Conservation (phyloP, 2,329 filamentous ascomycete species). For the Daldinia eschscholtzii region DNA sequence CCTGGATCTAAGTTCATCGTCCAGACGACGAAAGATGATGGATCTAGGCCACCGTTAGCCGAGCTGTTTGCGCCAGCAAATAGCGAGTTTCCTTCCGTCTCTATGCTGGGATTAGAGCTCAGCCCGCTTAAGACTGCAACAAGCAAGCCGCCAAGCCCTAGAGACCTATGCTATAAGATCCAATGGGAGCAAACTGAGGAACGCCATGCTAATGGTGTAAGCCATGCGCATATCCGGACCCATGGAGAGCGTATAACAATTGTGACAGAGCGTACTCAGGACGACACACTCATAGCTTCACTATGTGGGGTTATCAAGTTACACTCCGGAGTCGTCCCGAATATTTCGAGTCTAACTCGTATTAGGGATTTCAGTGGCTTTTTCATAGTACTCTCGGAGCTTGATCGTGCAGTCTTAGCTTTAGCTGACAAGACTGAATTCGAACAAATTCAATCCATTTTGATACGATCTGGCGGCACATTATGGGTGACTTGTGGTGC, state of each 20-base stretch:
- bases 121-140: constrained; percentile 33
- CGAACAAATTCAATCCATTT: constrained; percentile 36
- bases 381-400: constrained; percentile 42
- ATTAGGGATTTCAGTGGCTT: constrained; percentile 35
- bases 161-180: constrained; percentile 48
- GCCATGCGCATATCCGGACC: constrained; percentile 26
- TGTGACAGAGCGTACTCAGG: constrained; percentile 34
- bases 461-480: constrained; percentile 37
- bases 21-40: constrained; percentile 31
- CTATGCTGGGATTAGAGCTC: constrained; percentile 42
- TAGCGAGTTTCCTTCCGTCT: constrained; percentile 37
- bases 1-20: constrained; percentile 39
- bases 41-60: constrained; percentile 32
- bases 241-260: constrained; percentile 38
- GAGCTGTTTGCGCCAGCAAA: constrained; percentile 40
- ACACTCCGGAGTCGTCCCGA: constrained; percentile 33
- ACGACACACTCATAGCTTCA: constrained; percentile 38
- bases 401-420: constrained; percentile 41
- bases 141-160: constrained; percentile 50
- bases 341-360: constrained; percentile 29
- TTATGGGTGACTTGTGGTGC: constrained; percentile 46
- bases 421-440: constrained; percentile 33
- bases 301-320: constrained; percentile 33
- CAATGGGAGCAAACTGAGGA: constrained; percentile 44
- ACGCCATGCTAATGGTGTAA: constrained; percentile 38